These are phyloP conservation scores for Pyrenochaeta sp. DNA, from an alignment of 2,329 filamentous ascomycete genomes.

Conservation along the genomic window DNA sequence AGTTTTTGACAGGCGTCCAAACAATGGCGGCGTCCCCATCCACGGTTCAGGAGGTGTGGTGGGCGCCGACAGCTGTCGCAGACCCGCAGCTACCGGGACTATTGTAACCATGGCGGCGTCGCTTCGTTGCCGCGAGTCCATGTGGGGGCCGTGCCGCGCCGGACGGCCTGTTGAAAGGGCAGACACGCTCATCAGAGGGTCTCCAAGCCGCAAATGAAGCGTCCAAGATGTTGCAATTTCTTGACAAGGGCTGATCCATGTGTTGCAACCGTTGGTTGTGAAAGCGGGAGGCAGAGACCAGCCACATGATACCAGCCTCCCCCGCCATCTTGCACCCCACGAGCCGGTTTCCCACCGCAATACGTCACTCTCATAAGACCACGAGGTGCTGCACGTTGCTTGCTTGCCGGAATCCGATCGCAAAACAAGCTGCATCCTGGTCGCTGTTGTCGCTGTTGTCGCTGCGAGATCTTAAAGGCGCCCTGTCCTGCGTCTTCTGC, in stretches of 20 bases:
- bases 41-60: slow-evolving; percentile 5
- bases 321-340: slow-evolving; percentile 29
- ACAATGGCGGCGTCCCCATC: slow-evolving; percentile 2
- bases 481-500: slow-evolving; percentile 16
- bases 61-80: slow-evolving; percentile 8
- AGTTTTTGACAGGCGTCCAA: slow-evolving; percentile 4
- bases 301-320: slow-evolving; percentile 33
- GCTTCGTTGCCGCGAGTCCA: slow-evolving; percentile 10
- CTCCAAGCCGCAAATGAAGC: not conserved
- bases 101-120: not conserved
- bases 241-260: not conserved
- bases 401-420: slow-evolving; percentile 20
- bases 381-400: slow-evolving; percentile 12
- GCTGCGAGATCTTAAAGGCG: slow-evolving; percentile 22
- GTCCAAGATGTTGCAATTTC: not conserved
- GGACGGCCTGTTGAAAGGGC: slow-evolving; percentile 1
- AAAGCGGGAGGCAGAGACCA: slow-evolving; percentile 27
- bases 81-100: not conserved
- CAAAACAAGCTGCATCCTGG: slow-evolving; percentile 22
- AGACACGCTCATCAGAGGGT: not conserved
- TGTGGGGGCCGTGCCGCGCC: not conserved
- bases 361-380: slow-evolving; percentile 32
- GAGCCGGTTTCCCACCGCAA: slow-evolving; percentile 25
- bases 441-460: slow-evolving; percentile 12
- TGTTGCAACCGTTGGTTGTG: slow-evolving; percentile 16